Evolutionary conservation across 116 monocot species (phyloP), one percentile per base, ranked within the genome.

Genomic region (Zostera marina): DNA sequence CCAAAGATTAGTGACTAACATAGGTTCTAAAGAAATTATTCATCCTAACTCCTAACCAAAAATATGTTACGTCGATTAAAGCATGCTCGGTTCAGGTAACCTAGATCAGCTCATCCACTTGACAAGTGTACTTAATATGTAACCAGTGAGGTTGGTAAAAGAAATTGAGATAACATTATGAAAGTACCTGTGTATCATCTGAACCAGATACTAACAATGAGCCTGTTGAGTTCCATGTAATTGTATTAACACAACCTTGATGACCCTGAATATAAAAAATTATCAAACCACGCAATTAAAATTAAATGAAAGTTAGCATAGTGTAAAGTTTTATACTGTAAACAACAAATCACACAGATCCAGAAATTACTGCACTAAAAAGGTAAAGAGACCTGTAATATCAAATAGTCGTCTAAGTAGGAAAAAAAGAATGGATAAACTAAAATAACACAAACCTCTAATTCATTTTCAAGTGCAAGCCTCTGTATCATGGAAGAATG

Each of bases 201-300:
- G 94, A 94, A 48, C 94, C 94, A 51, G 94, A 94, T 60, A 94
- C 61, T 15, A 94, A 57, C 65, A 94, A 77, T 44, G 94, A 79
- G 22, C 94, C 94, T 5, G 59, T 78, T 22, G 88, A 79, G 67
- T 94, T 94, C 94, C 94, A 94, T 13, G 88, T 79, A 61, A 94
- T 66, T 60, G 89, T 68, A 78, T 94, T 94, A 16, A 94, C 94
- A 80, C 94, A 94, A 66, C 94, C 85, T 70, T 62, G 66, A 77
- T 94, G 94, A 12, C 94, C 94, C 94, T 94, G 70, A 44, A 26
- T 42, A 53, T 41, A 53, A 53, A 40, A 6, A 53, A 11, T 13
- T 8, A 61, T 32, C 32, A 11, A 63, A 47, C 49, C 20, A 49
- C 9, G 10, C 9, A 26, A 49, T 41, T 13, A 16, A 48, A 32